Evolutionary conservation across 2,329 filamentous ascomycete genomes (phyloP).

Genomic region (Sphaceloma murrayae): DNA sequence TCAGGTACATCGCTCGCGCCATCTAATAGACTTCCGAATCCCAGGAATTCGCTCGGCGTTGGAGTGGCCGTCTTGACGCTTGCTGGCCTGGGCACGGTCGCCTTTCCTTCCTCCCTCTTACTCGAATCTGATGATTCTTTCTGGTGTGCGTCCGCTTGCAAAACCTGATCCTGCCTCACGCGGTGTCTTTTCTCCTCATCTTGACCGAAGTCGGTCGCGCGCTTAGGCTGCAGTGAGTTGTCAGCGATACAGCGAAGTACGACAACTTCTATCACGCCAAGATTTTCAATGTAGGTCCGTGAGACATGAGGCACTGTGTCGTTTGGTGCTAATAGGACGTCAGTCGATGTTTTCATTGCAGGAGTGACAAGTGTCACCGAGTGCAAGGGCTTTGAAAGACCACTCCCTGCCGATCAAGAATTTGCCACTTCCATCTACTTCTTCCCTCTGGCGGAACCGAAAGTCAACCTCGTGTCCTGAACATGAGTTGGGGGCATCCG

Average conservation of each 20-base stretch:
- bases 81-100: conserved; percentile 1
- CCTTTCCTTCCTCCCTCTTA: not conserved
- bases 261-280: conserved; percentile 42
- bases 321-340: conserved; percentile 28
- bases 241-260: conserved; percentile 35
- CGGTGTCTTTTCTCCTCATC: not conserved
- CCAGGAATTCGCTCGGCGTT: conserved; percentile 18
- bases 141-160: no score
- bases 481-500: conserved; percentile 22
- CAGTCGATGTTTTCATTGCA: conserved; percentile 1
- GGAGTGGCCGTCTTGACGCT: conserved; percentile 7
- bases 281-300: conserved; percentile 30
- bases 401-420: conserved; percentile 43
- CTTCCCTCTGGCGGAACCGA: conserved; percentile 45
- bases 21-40: conserved; percentile 28
- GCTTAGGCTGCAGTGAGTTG: conserved; percentile 14
- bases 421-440: conserved; percentile 35
- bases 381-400: conserved; percentile 43
- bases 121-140: no score
- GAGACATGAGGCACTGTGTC: conserved; percentile 30
- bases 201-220: conserved; percentile 15
- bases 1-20: conserved; percentile 27
- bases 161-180: no score
- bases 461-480: conserved; percentile 39
- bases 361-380: conserved; percentile 30